phyloP scores from a whole-genome alignment of 1,284 basidiomycete species.

The Leccinum angustisporum region DNA sequence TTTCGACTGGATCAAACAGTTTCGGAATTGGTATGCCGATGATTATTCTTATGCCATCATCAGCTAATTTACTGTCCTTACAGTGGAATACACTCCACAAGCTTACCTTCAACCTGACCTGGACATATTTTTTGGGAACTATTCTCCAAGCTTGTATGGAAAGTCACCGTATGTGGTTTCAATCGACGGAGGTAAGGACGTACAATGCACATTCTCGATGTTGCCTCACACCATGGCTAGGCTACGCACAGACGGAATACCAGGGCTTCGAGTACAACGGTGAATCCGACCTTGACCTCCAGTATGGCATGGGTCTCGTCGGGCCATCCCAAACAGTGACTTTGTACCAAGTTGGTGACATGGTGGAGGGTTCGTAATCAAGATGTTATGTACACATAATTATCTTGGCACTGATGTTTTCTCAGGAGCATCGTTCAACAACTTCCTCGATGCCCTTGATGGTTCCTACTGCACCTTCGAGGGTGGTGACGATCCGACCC shows the following conservation, averaged over 20 bases:
- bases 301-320: constrained; percentile 48
- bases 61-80: neutral
- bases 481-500: constrained; percentile 43
- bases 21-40: constrained; percentile 32
- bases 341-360: constrained; percentile 47
- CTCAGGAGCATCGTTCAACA: constrained; percentile 46
- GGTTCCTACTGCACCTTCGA: constrained; percentile 47
- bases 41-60: neutral
- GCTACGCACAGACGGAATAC: constrained; percentile 36
- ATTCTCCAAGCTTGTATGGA: constrained; percentile 18
- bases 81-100: constrained; percentile 30
- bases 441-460: constrained; percentile 50
- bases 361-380: constrained; percentile 35
- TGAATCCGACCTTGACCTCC: constrained; percentile 51
- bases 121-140: constrained; percentile 44
- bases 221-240: constrained; percentile 23
- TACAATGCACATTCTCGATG: too few relatives aligned
- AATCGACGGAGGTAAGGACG: constrained; percentile 29
- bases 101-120: constrained; percentile 46
- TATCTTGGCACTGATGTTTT: neutral
- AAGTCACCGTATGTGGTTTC: constrained; percentile 23
- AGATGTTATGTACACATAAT: neutral
- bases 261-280: constrained; percentile 42
- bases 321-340: constrained; percentile 39
- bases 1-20: constrained; percentile 33